Conservation (phyloP, 768 basidiomycete genomes). For the Termitomyces sp. region DNA sequence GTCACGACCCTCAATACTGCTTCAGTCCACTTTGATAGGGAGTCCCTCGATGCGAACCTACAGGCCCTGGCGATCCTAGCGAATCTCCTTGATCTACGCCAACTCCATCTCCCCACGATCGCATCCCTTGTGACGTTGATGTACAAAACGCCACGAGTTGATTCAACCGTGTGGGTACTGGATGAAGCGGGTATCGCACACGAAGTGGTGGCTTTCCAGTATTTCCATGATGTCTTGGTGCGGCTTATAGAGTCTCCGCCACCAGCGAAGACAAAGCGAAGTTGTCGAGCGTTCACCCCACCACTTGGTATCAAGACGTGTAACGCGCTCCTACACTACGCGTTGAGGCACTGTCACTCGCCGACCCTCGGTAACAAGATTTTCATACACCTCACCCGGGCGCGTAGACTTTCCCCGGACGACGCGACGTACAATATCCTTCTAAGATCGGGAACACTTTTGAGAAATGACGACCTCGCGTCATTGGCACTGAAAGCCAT, state of each 20-base stretch:
- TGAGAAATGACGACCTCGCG: constrained; percentile 42
- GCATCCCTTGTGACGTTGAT: constrained; percentile 43
- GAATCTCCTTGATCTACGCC: constrained; percentile 43
- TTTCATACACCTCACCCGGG: constrained; percentile 50
- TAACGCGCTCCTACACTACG: constrained; percentile 64
- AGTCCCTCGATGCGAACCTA: constrained; percentile 31
- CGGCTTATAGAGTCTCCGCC: constrained; percentile 35
- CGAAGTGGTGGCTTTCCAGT: constrained; percentile 37
- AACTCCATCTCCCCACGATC: constrained; percentile 42
- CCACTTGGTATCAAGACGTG: constrained; percentile 29
- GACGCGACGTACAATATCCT: constrained; percentile 55
- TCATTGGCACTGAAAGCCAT: constrained; percentile 29
- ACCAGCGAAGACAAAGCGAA: neutral
- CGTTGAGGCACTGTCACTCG: constrained; percentile 57
- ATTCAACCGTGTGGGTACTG: constrained; percentile 34
- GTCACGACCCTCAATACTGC: neutral
- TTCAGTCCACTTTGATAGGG: constrained; percentile 6
- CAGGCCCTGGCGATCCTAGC: constrained; percentile 64
- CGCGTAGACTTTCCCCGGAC: constrained; percentile 41
- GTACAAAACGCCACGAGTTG: constrained; percentile 39
- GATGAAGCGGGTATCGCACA: constrained; percentile 19
- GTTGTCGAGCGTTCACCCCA: constrained; percentile 7
- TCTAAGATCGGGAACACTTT: constrained; percentile 48
- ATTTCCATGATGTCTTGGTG: constrained; percentile 45
- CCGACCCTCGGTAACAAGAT: constrained; percentile 42